These are phyloP conservation scores for Wickerhamiella nectarea DNA, from an alignment of 805 yeast genomes.

Conservation along the genomic window DNA sequence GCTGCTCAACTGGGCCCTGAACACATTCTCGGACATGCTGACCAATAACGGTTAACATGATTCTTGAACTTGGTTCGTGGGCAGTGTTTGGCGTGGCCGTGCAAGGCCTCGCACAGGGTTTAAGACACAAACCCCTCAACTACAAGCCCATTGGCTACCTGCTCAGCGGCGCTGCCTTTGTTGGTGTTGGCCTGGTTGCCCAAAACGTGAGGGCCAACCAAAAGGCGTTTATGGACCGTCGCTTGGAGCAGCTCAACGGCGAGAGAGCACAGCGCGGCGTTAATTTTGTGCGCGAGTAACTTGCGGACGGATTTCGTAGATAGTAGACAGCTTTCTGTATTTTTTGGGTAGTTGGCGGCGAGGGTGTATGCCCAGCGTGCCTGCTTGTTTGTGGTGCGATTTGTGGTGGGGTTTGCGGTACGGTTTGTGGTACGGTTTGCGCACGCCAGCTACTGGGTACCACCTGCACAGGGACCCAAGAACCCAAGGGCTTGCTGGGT, in stretches of 20 bases:
- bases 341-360: too few species aligned
- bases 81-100: conserved; percentile 19
- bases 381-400: too few species aligned
- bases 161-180: conserved; percentile 23
- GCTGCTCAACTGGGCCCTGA: conserved; percentile 23
- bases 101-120: conserved; percentile 25
- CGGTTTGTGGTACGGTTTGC: too few species aligned
- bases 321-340: too few species aligned
- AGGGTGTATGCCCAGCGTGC: too few species aligned
- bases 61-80: conserved; percentile 20
- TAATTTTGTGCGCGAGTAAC: conserved; percentile 17
- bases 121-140: conserved; percentile 25
- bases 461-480: too few species aligned
- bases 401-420: too few species aligned
- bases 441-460: too few species aligned
- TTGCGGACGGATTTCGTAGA: too few species aligned
- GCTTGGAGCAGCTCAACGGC: conserved; percentile 19
- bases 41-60: neutral
- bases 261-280: conserved; percentile 24
- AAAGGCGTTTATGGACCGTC: conserved; percentile 21
- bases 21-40: conserved; percentile 22
- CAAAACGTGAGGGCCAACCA: conserved; percentile 22
- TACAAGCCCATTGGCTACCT: conserved; percentile 25
- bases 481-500: too few species aligned
- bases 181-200: conserved; percentile 24